Evolutionary conservation across 352 stramenopile genomes (phyloP).

Genomic region (Peronospora destructor): DNA sequence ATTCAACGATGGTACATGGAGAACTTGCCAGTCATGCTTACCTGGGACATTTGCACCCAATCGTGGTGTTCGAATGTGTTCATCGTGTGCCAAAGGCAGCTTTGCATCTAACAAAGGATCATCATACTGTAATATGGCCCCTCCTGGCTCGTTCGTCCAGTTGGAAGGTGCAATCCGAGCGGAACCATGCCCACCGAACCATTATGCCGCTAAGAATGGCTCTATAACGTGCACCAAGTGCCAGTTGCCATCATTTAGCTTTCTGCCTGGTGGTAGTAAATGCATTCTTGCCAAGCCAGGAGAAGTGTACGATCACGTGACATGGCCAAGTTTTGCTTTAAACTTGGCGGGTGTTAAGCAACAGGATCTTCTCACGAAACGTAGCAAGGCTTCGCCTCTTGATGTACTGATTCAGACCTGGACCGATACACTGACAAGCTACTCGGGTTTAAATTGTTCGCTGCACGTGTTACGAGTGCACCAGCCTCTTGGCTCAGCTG

Average conservation of each 20-base stretch:
- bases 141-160: conserved; percentile 32
- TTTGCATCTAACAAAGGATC: conserved; percentile 26
- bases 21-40: conserved; percentile 29
- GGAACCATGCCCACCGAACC: conserved; percentile 27
- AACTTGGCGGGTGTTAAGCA: conserved; percentile 17
- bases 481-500: neutral
- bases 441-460: conserved; percentile 6
- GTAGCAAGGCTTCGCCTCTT: conserved; percentile 1
- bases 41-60: conserved; percentile 24
- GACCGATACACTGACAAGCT: conserved; percentile 19
- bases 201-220: conserved; percentile 18
- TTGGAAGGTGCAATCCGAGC: conserved; percentile 24
- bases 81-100: conserved; percentile 27
- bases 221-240: conserved; percentile 30
- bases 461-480: conserved; percentile 29
- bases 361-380: conserved; percentile 4
- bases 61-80: conserved; percentile 16
- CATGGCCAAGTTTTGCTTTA: conserved; percentile 29
- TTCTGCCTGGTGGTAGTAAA: conserved; percentile 25
- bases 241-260: conserved; percentile 20
- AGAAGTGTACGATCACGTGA: conserved; percentile 38
- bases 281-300: conserved; percentile 29
- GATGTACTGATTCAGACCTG: conserved; percentile 18
- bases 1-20: conserved; percentile 31
- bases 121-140: conserved; percentile 23